Base-by-base conservation (phyloP, 2,329 filamentous ascomycete species). In the Epichloe uncinata region DNA sequence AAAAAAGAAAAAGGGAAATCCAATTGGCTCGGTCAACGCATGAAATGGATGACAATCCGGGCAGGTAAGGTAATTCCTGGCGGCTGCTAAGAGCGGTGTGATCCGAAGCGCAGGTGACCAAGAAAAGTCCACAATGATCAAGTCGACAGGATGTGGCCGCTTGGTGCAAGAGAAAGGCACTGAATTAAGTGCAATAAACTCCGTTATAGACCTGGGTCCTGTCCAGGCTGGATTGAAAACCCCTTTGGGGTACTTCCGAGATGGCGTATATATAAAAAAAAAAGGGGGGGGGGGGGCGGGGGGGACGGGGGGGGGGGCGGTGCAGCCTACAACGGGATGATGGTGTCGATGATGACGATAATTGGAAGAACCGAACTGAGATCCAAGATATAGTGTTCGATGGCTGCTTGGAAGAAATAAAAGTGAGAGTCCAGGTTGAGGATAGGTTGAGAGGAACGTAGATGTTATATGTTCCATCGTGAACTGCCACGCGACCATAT, bases 51-150 rank as follows among this genome's bases (percentile, higher is more conserved):
- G 38, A 47, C 20, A 42, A 48, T 46, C 38, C 50, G 37, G 41
- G 50, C 18, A 36, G 26, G 18, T 38, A 34, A 13, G 26, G 18
- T 38, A 34, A 13, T 34, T 44, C 42, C 48, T 26, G 33, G 12
- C 37, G 44, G 48, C 48, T 50, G 49, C 34, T 43, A 26, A 26
- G 16, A 52, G 51, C 51, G 51, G 51, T 52, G 51, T 52, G 33
- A 49, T 52, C 43, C 44, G 41, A 42, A 50, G 20, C 35, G 48
- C 51, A 50, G 51, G 34, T 48, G 48, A 52, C 34, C 48, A 33
- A 26, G 41, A 42, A 37, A 37, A 42, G 42, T 50, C 41, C 40
- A 44, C 47, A 41, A 37, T 40, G 48, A 52, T 44, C 40, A 47
- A 50, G 38, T 52, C 50, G 44, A 47, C 48, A 41, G 42, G 20